Evolutionary conservation across 106 monocot genomes (phyloP).

Genomic region (Hemerocallis citrina): DNA sequence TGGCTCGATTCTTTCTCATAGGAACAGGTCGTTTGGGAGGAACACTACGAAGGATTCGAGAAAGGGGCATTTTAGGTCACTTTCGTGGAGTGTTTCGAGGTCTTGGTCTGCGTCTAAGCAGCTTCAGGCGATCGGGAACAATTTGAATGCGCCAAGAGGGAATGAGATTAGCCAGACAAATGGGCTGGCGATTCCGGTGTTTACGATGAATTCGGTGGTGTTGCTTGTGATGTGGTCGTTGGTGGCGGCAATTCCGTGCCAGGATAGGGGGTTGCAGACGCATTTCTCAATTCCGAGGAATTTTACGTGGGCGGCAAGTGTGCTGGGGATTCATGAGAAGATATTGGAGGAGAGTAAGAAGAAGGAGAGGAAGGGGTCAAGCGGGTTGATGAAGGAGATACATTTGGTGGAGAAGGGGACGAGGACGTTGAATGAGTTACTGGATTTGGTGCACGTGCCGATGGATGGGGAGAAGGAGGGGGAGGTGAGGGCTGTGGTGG

Average conservation of each 20-base stretch:
- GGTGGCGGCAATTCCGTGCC: constrained; percentile 22
- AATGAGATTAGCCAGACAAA: constrained; percentile 17
- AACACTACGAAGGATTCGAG: background rate
- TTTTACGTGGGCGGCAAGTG: constrained; percentile 37
- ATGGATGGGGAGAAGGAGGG: constrained; percentile 15
- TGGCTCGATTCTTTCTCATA: constrained; percentile 21
- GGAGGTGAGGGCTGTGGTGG: constrained; percentile 30
- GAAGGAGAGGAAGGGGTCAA: constrained; percentile 50
- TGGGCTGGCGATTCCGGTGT: constrained; percentile 19
- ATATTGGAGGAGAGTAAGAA: constrained; percentile 62
- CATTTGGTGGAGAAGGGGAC: constrained; percentile 37
- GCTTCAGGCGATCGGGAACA: constrained; percentile 32
- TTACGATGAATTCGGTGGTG: constrained; percentile 18
- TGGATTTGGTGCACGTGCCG: constrained; percentile 7
- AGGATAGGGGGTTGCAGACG: constrained; percentile 9
- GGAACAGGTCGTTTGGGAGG: constrained; percentile 55
- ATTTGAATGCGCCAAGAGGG: constrained; percentile 11
- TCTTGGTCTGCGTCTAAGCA: constrained; percentile 26
- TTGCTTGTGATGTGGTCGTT: constrained; percentile 26
- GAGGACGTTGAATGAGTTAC: constrained; percentile 32
- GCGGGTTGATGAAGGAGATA: constrained; percentile 55
- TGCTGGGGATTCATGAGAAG: constrained; percentile 35
- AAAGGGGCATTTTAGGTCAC: constrained; percentile 13
- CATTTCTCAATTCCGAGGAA: constrained; percentile 24
- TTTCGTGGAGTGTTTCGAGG: constrained; percentile 26